Base-by-base conservation (phyloP, 768 basidiomycete genomes). In the Tulasnella sp. region DNA sequence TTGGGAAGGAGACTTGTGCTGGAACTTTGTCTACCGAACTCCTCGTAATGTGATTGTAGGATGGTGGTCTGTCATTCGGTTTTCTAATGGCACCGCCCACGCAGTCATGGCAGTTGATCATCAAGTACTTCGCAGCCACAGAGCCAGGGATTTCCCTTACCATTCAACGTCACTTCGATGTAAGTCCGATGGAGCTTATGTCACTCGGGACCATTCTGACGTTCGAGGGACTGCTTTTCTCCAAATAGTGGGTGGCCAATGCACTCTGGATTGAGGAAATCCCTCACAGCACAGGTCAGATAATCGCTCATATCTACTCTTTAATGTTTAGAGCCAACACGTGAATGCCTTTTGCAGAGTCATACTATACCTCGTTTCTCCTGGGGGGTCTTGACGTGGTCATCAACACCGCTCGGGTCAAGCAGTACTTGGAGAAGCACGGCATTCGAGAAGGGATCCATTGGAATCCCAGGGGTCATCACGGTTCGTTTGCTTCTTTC, bases 1-100 rank as follows among this genome's bases (percentile, higher is more conserved):
- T 7, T 98, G 95, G 95, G 96, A 98, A 88, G 95, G 95, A 79
- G 94, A 95, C 84, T 90, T 96, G 37, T 96, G 95, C 83, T 93
- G 92, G 85, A 95, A 95, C 82, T 97, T 97, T 84, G 86, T 96
- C 74, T 97, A 96, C 83, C 87, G 89, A 9, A 87, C 86, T 39
- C 91, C 91, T 73, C 86, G 84, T 70, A 91, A 89, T 40, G 93
- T 91, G 84, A 79, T 89, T 84, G 5, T 35, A 1, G 20, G 77
- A 13, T 18, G 32, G 16, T 5, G 61, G 32, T 35, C 55, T 11
- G 16, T 35, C 29, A 35, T 29, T 32, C 13, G 32, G 32, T 18
- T 11, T 35, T 40, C 4, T 51, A 44, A 20, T 9, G 29, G 23
- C 44, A n/a, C 35, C 35, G 35, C 35, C 15, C 69, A 35, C 73